phyloP scores from a whole-genome alignment of 2,329 filamentous ascomycete species.

The Cordyceps fumosorosea region DNA sequence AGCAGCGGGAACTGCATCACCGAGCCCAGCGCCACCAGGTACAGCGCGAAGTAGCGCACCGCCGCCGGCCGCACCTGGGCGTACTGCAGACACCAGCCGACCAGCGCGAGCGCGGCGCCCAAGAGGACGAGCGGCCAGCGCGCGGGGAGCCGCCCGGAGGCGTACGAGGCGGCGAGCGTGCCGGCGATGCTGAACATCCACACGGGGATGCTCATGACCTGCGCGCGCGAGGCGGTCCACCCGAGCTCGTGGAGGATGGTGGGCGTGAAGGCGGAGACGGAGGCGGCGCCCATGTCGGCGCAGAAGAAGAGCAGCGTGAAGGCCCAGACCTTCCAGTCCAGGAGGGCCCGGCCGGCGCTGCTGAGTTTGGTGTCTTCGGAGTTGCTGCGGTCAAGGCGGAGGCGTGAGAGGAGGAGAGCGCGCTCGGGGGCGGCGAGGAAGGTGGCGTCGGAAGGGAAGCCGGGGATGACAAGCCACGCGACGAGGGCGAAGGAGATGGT shows the following conservation, averaged over 20 bases:
- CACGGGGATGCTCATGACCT: conserved; percentile 35
- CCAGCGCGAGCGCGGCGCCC: conserved; percentile 6
- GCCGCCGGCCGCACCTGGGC: conserved; percentile 10
- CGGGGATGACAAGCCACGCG: conserved; percentile 46
- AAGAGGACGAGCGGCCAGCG: conserved; percentile 14
- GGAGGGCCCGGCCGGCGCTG: conserved; percentile 37
- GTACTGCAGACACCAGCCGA: conserved; percentile 14
- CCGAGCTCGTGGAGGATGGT: conserved; percentile 40
- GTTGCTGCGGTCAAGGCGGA: conserved; percentile 42
- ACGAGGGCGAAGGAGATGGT: conserved; percentile 40
- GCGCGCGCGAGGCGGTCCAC: conserved; percentile 35
- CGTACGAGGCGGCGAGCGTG: conserved; percentile 13
- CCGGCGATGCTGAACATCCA: conserved; percentile 21
- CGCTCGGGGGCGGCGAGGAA: conserved; percentile 45
- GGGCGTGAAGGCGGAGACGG: conserved; percentile 44
- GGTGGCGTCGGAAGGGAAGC: conserved; percentile 37
- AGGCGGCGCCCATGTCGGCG: conserved; percentile 38
- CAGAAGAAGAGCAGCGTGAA: conserved; percentile 41
- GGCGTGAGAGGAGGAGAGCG: conserved; percentile 44
- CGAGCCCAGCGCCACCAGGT: conserved; percentile 14
- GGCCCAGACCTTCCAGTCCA: conserved; percentile 28
- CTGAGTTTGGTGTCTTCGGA: conserved; percentile 38
- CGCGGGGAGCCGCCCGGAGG: conserved; percentile 4
- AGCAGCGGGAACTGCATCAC: conserved; percentile 14
- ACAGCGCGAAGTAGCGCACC: conserved; percentile 15